A percentile compares a stretch with the other conserved stretches of the same genome.
These are phyloP conservation scores for Oryza nivara DNA, from an alignment of 176 grass and related monocot species.

Conservation along the genomic window DNA sequence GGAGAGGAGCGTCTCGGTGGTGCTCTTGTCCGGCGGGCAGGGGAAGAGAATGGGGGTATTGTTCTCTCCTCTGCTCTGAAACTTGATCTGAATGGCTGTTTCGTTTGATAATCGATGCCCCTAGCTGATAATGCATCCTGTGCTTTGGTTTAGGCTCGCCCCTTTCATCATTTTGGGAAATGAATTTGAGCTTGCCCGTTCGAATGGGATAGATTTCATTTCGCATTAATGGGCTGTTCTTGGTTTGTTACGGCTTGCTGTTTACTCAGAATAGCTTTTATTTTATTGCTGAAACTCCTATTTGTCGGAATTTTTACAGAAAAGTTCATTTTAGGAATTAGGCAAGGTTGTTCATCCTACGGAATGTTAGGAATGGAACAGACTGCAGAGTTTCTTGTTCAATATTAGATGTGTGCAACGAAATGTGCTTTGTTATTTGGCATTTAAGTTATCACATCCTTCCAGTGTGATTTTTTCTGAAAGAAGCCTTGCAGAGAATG, in stretches of 20 bases:
- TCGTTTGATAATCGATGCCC: neutral
- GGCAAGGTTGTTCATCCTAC: neutral
- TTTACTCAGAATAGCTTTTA: neutral
- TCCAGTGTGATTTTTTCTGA: neutral
- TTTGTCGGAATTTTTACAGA: neutral
- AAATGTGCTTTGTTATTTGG: neutral
- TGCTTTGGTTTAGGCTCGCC: neutral
- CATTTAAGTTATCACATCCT: neutral
- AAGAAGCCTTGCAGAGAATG: neutral
- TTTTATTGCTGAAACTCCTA: neutral
- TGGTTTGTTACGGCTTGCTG: neutral
- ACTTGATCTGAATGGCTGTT: neutral
- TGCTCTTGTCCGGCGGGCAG: slow-evolving; percentile 84
- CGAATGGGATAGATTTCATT: neutral
- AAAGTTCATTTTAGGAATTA: neutral
- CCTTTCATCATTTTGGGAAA: neutral
- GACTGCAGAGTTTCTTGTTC: neutral
- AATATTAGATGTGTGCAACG: neutral
- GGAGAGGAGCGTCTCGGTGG: slow-evolving; percentile 88
- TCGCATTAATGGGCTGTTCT: no score
- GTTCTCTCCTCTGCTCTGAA: slow-evolving; percentile 28
- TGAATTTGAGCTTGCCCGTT: neutral
- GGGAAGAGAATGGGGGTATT: slow-evolving; percentile 96
- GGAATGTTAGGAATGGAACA: neutral
- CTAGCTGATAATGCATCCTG: no score